These are phyloP conservation scores for Fusarium pseudocircinatum DNA, from an alignment of 2,329 filamentous ascomycete genomes.

Conservation along the genomic window DNA sequence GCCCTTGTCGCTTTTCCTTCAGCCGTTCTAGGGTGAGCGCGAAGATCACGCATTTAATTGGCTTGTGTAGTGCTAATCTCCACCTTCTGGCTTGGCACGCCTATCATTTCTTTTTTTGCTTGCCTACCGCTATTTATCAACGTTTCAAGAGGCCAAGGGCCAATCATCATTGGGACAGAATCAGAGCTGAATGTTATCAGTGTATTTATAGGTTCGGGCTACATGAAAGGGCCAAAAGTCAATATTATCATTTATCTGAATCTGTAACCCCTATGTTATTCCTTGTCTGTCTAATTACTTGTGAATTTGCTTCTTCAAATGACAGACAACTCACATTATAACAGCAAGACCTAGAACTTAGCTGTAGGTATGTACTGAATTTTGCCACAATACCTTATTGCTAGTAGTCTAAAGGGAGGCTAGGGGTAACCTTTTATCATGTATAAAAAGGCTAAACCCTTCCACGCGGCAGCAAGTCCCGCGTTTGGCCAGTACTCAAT, in stretches of 20 bases:
- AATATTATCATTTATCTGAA: fast-evolving
- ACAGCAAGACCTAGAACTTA: background rate
- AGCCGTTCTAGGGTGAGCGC: background rate
- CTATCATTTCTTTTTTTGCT: background rate
- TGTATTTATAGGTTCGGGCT: background rate
- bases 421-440: background rate
- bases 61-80: background rate
- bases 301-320: background rate
- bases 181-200: background rate
- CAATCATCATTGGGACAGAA: background rate
- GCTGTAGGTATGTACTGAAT: fast-evolving
- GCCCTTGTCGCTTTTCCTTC: background rate
- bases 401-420: fast-evolving
- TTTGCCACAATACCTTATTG: background rate
- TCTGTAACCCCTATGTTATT: background rate
- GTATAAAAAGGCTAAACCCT: background rate
- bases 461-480: background rate
- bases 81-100: background rate
- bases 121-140: background rate
- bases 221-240: background rate
- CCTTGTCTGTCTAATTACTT: too few species aligned
- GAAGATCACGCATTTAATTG: background rate
- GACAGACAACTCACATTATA: fast-evolving
- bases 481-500: too few species aligned
- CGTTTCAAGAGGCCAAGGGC: background rate